Percentiles rank a stretch among this genome's conserved stretches.
phyloP scores from a whole-genome alignment of 441 rosid species.

The Metrosideros polymorpha region DNA sequence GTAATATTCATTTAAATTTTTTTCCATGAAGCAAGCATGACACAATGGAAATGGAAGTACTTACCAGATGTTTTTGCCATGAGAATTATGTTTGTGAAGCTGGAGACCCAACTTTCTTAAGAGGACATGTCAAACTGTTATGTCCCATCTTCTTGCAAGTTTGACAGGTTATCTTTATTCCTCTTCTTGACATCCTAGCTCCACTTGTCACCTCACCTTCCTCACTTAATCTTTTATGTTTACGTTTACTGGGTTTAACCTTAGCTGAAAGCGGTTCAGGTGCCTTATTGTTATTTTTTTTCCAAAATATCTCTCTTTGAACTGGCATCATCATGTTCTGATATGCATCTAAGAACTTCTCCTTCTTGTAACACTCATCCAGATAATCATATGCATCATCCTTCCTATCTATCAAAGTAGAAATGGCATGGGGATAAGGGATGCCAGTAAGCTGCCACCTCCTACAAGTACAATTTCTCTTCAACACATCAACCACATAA shows the following conservation, averaged over 20 bases:
- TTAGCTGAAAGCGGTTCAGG: not conserved
- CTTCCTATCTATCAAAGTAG: too few species aligned
- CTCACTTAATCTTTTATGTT: too few species aligned
- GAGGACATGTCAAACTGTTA: not conserved
- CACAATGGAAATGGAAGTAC: too few species aligned
- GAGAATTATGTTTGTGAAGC: not conserved
- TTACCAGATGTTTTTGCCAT: too few species aligned
- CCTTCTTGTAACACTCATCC: not conserved
- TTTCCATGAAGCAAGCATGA: too few species aligned
- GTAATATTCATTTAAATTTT: too few species aligned
- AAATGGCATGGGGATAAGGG: not conserved
- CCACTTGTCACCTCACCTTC: not conserved
- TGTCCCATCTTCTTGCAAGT: not conserved
- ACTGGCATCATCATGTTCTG: not conserved
- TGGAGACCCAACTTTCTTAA: accelerated
- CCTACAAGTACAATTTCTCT: not conserved
- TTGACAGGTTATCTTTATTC: not conserved
- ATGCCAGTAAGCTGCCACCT: not conserved
- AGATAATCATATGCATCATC: not conserved
- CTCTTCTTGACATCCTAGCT: not conserved
- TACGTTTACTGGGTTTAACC: too few species aligned
- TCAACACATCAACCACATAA: not conserved
- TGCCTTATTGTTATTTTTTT: too few species aligned
- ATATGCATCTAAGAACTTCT: not conserved
- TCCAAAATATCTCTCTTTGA: too few species aligned